These are phyloP conservation scores for Botrytis elliptica DNA, from an alignment of 2,329 filamentous ascomycete species.

Conservation along the genomic window DNA sequence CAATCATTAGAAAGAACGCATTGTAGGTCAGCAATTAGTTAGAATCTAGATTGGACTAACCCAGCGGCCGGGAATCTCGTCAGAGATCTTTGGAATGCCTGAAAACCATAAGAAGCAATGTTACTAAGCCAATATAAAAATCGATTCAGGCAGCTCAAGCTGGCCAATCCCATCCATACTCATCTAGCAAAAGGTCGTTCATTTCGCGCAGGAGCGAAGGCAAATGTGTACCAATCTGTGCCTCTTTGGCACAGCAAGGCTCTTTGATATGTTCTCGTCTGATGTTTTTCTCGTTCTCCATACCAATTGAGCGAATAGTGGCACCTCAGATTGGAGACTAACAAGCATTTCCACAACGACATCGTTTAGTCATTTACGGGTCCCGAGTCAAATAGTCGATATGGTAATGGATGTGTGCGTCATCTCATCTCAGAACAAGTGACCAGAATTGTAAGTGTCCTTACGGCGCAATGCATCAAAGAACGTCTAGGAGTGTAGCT, in stretches of 20 bases:
- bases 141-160: not conserved
- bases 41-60: not conserved
- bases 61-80: conserved; percentile 1
- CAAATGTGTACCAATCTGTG: not conserved
- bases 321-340: not conserved
- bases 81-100: not conserved
- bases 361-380: not conserved
- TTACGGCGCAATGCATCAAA: not conserved
- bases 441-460: conserved; percentile 9
- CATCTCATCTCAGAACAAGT: conserved; percentile 14
- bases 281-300: not conserved
- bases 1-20: not conserved
- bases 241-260: conserved; percentile 17
- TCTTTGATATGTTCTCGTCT: not conserved
- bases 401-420: not conserved
- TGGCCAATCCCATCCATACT: not conserved
- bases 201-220: not conserved
- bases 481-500: not conserved
- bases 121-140: conserved; percentile 4
- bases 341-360: not conserved
- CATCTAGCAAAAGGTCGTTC: not conserved
- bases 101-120: not conserved
- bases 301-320: not conserved
- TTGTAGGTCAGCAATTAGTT: not conserved
- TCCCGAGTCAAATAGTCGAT: not conserved